Conservation (phyloP, 345 rosid genomes). For the Euphorbia pulcherrima region DNA sequence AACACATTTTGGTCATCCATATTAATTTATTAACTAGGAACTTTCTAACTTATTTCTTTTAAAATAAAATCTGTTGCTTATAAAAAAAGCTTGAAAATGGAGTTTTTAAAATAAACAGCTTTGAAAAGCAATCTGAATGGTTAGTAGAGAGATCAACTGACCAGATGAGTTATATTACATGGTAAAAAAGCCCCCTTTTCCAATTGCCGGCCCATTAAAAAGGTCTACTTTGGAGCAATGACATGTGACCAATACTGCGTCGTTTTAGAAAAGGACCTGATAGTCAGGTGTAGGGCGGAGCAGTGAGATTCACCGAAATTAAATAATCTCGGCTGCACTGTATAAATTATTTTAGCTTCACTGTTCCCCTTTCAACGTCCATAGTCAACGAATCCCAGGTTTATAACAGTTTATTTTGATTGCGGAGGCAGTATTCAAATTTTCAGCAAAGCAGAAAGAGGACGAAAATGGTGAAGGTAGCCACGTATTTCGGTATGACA, state of each 20-base stretch:
- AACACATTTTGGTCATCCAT: no score
- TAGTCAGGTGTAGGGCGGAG: neutral
- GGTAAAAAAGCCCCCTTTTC: no score
- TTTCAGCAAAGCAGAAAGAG: neutral
- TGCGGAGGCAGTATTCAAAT: neutral
- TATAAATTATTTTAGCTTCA: neutral
- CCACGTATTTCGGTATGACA: slow-evolving; percentile 65
- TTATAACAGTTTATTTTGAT: neutral
- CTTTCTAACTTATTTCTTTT: no score
- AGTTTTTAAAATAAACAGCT: no score
- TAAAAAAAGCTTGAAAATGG: no score
- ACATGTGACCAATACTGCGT: neutral
- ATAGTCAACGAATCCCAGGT: neutral
- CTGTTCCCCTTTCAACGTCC: neutral
- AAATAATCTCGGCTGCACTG: neutral
- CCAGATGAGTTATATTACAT: no score
- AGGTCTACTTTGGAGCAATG: no score
- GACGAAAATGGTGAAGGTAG: slow-evolving; percentile 58
- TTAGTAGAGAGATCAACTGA: no score
- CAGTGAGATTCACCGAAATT: neutral
- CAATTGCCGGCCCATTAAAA: no score
- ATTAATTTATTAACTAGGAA: no score
- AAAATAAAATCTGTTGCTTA: no score
- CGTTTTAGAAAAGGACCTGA: neutral
- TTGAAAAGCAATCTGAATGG: no score